Percentiles rank a stretch among this genome's conserved stretches.
Evolutionary conservation across 192 early-diverging fungal species (phyloP).

Genomic region (Glomus cerebriforme): DNA sequence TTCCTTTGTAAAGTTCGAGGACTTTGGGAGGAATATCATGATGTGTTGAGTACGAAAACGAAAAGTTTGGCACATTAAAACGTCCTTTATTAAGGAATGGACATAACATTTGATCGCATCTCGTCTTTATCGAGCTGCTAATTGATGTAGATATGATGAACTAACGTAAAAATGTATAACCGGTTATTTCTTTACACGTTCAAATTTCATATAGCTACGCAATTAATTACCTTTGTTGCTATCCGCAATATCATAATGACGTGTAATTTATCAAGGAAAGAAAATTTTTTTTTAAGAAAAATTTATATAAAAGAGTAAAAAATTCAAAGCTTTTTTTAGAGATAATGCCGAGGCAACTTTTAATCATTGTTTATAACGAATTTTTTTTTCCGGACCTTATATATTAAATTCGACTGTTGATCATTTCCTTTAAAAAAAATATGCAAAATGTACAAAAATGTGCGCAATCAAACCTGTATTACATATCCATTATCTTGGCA

Average conservation of each 20-base stretch:
- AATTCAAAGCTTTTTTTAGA: no score
- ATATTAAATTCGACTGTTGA: no score
- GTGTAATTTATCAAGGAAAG: not conserved
- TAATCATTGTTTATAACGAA: no score
- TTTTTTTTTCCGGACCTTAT: no score
- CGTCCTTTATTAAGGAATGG: not conserved
- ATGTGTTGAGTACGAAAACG: not conserved
- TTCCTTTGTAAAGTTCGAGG: conserved; percentile 28
- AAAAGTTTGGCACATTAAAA: not conserved
- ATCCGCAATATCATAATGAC: not conserved
- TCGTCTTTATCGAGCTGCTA: not conserved
- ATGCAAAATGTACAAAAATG: no score
- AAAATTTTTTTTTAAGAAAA: not conserved
- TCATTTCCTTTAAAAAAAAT: no score
- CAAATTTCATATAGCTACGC: not conserved
- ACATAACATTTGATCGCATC: not conserved
- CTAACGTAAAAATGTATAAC: not conserved
- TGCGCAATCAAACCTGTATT: no score
- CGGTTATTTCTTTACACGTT: not conserved
- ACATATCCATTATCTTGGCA: no score
- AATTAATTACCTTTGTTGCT: not conserved
- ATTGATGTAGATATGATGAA: not conserved
- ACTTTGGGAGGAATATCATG: not conserved
- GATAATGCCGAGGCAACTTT: no score
- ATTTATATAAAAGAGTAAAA: no score